Evolutionary conservation across 352 stramenopile species (phyloP).

Genomic region (Phytophthora palmivora): DNA sequence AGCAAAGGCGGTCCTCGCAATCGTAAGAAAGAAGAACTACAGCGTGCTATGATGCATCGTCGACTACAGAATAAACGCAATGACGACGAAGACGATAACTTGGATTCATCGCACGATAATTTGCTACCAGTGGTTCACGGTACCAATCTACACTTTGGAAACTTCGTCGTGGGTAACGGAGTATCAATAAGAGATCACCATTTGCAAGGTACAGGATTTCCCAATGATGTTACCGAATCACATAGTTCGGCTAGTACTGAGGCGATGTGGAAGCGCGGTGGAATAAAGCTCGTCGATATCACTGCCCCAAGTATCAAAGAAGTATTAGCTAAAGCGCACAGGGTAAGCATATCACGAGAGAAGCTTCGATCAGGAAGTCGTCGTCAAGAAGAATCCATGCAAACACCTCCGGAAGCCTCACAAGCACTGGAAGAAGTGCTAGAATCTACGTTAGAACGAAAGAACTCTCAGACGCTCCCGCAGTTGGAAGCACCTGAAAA

Average conservation of each 20-base stretch:
- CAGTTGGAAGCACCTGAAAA: background rate
- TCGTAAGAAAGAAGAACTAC: constrained; percentile 44
- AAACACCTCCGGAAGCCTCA: background rate
- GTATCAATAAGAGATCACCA: background rate
- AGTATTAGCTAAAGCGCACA: constrained; percentile 28
- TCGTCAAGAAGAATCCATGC: background rate
- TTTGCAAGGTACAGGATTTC: background rate
- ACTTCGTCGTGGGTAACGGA: constrained; percentile 34
- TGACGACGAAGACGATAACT: constrained; percentile 7
- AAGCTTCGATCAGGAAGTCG: constrained; percentile 17
- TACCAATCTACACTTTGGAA: constrained; percentile 40
- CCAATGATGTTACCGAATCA: background rate
- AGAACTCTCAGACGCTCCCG: background rate
- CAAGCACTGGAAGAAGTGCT: background rate
- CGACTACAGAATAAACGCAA: constrained; percentile 15
- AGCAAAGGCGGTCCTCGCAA: constrained; percentile 19
- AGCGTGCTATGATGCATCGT: constrained; percentile 33
- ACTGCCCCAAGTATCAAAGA: constrained; percentile 35
- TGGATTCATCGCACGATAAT: background rate
- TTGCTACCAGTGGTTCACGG: constrained; percentile 42
- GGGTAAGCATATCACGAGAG: constrained; percentile 17
- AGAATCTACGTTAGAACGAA: background rate
- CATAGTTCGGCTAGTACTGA: constrained; percentile 23
- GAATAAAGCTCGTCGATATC: constrained; percentile 7
- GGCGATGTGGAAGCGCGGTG: constrained; percentile 64